These are phyloP conservation scores for maize (Zea mays) DNA, from an alignment of 176 grass and related monocot genomes.

Conservation along the genomic window Zm-B73-REFERENCE-NAM-5.0 NC_050101.1:93225001-93225500, in stretches of 20 bases:
- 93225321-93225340: slow-evolving; percentile 39
- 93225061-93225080: not conserved
- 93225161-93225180: not conserved
- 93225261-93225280: not conserved
- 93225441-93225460: not conserved
- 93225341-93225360: not conserved
- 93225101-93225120: not conserved
- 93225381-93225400: not conserved
- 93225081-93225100: not conserved
- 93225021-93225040: too few relatives aligned
- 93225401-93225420: not conserved
- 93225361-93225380: not conserved
- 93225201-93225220: not conserved
- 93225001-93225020: slow-evolving; percentile 1
- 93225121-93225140: not conserved
- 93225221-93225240: not conserved
- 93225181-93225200: not conserved
- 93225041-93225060: not conserved
- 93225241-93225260: not conserved
- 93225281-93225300: slow-evolving; percentile 6
- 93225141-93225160: slow-evolving; percentile 1
- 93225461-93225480: not conserved
- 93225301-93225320: slow-evolving; percentile 37
- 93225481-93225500: slow-evolving; percentile 9
- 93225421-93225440: slow-evolving; percentile 8